phyloP scores from a whole-genome alignment of 495 filamentous ascomycete genomes.

The Neurospora africana region DNA sequence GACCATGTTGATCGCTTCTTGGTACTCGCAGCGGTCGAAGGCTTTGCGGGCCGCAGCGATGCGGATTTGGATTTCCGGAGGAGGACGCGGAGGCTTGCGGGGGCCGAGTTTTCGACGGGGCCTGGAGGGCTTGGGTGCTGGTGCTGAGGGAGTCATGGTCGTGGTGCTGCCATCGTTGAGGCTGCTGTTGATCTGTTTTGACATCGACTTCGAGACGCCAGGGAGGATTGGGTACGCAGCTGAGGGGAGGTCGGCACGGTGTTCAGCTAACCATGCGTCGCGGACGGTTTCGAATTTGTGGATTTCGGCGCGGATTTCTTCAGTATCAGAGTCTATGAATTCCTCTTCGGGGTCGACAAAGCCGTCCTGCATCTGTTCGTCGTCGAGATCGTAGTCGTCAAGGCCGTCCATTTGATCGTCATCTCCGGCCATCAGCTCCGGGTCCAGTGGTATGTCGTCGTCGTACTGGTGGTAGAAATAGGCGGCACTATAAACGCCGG shows the following conservation, averaged over 20 bases:
- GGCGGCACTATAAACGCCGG: not conserved
- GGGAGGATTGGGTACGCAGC: not conserved
- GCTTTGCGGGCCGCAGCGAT: constrained; percentile 60
- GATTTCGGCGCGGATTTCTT: constrained; percentile 24
- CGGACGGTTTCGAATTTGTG: constrained; percentile 24
- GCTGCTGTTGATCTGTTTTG: constrained; percentile 5
- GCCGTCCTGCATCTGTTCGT: constrained; percentile 21
- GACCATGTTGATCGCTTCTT: constrained; percentile 50
- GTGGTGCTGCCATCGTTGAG: not conserved
- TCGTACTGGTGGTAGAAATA: constrained; percentile 1
- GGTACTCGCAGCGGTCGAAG: constrained; percentile 56
- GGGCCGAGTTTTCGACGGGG: constrained; percentile 37
- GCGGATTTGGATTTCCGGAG: constrained; percentile 61
- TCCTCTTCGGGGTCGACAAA: not conserved
- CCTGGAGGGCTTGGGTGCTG: not conserved
- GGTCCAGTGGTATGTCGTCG: not conserved
- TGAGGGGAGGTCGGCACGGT: constrained; percentile 13
- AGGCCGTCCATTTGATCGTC: constrained; percentile 4
- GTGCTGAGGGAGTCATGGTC: not conserved
- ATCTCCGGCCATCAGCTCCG: not conserved
- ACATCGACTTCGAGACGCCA: not conserved
- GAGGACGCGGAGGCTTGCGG: constrained; percentile 62
- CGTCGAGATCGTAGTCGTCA: constrained; percentile 9
- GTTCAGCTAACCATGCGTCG: constrained; percentile 22
- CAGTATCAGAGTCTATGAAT: constrained; percentile 24